These are phyloP conservation scores for Lasiodiplodia theobromae DNA, from an alignment of 2,329 filamentous ascomycete genomes.

Conservation along the genomic window DNA sequence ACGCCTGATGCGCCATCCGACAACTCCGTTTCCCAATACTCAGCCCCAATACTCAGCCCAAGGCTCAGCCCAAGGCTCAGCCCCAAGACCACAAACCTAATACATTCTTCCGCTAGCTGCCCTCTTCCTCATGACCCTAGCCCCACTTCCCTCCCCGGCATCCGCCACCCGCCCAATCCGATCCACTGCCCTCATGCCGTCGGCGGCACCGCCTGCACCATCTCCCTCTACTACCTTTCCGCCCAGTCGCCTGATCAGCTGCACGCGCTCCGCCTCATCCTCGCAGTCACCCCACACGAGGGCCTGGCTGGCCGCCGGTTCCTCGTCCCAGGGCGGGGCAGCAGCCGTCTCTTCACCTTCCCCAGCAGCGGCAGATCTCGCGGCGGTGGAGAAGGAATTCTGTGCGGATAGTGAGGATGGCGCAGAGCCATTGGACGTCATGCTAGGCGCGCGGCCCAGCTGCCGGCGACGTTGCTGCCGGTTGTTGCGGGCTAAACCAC, in stretches of 20 bases:
- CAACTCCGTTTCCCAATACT: neutral
- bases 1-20: neutral
- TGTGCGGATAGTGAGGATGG: slow-evolving; percentile 8
- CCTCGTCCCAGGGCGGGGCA: slow-evolving; percentile 1
- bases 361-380: neutral
- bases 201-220: slow-evolving; percentile 6
- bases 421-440: slow-evolving; percentile 2
- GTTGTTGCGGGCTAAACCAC: slow-evolving; percentile 4
- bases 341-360: neutral
- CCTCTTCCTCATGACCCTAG: slow-evolving; percentile 38
- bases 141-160: slow-evolving; percentile 38
- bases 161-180: slow-evolving; percentile 46
- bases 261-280: slow-evolving; percentile 43
- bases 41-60: neutral
- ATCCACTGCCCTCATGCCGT: slow-evolving; percentile 36
- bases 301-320: slow-evolving; percentile 41
- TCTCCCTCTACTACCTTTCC: slow-evolving; percentile 41
- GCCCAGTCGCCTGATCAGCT: slow-evolving; percentile 46
- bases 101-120: slow-evolving; percentile 32
- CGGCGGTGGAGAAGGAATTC: slow-evolving; percentile 2
- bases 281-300: slow-evolving; percentile 48
- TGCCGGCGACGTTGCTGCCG: slow-evolving; percentile 19
- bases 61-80: neutral
- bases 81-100: neutral
- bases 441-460: slow-evolving; percentile 26